Conservation (phyloP, 2,329 filamentous ascomycete genomes). For the Beauveria brongniartii region DNA sequence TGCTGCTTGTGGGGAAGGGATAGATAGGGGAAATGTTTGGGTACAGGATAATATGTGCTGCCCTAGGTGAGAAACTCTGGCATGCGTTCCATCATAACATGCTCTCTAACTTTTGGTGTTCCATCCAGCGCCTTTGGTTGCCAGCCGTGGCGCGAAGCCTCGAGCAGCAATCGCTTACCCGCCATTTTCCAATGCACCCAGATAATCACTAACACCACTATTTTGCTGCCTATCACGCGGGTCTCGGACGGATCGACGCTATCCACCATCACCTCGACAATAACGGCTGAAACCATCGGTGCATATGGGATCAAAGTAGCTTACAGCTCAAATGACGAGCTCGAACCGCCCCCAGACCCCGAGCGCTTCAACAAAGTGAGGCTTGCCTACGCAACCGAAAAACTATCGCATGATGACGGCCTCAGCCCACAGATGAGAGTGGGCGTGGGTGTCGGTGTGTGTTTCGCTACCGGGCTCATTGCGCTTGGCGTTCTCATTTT, state of each 20-base stretch:
- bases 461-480: background rate
- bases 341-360: background rate
- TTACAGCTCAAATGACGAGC: background rate
- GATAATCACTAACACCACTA: background rate
- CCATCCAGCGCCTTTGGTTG: background rate
- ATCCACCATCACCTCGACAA: background rate
- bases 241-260: background rate
- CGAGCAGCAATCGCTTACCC: background rate
- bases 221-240: background rate
- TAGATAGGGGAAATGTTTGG: background rate
- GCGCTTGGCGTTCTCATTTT: background rate
- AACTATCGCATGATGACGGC: background rate
- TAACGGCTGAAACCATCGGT: background rate
- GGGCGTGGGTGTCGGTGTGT: background rate
- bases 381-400: background rate
- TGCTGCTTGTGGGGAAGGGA: background rate
- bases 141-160: background rate
- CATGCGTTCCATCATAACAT: too few species aligned
- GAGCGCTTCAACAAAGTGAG: conserved; percentile 1
- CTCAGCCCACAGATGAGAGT: background rate
- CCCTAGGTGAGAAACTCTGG: background rate
- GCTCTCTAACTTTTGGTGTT: background rate
- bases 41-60: background rate
- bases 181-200: background rate
- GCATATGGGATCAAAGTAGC: background rate